Conservation (phyloP, 169 alveolate species). For the Plasmodium falciparum region DNA sequence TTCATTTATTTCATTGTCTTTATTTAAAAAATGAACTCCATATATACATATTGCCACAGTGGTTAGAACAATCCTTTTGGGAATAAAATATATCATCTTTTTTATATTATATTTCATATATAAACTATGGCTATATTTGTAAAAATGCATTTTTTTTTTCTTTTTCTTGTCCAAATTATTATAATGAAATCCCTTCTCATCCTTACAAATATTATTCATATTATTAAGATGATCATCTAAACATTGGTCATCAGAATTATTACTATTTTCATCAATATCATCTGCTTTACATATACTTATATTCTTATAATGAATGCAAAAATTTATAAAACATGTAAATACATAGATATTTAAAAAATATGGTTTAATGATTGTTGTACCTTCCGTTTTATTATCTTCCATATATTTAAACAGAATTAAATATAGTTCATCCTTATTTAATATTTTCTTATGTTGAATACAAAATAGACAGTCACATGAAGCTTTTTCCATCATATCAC, state of each 20-base stretch:
- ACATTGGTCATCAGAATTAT: too few species aligned
- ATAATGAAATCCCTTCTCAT: too few species aligned
- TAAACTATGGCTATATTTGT: conserved; percentile 21
- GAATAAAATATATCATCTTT: conserved; percentile 16
- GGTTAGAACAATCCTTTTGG: conserved; percentile 19
- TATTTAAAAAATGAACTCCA: conserved; percentile 25
- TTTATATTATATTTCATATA: conserved; percentile 18
- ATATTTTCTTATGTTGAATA: conserved; percentile 4
- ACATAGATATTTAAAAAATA: conserved; percentile 55
- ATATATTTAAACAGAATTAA: conserved; percentile 29
- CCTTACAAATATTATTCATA: too few species aligned
- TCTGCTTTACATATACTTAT: neutral
- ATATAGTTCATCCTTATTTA: conserved; percentile 29
- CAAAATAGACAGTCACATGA: conserved; percentile 45
- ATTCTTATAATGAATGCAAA: conserved; percentile 28
- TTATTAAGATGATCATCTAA: too few species aligned
- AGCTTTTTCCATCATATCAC: neutral
- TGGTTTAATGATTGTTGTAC: conserved; percentile 24
- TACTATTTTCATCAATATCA: neutral
- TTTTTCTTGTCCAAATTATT: neutral
- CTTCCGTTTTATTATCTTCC: conserved; percentile 32
- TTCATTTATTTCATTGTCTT: neutral
- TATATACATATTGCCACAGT: conserved; percentile 33
- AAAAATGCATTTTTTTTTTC: neutral
- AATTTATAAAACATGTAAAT: conserved; percentile 36